Evolutionary conservation across 2,329 filamentous ascomycete genomes (phyloP), one percentile per base, ranked within the genome.

Genomic region (Ramularia endophylla): DNA sequence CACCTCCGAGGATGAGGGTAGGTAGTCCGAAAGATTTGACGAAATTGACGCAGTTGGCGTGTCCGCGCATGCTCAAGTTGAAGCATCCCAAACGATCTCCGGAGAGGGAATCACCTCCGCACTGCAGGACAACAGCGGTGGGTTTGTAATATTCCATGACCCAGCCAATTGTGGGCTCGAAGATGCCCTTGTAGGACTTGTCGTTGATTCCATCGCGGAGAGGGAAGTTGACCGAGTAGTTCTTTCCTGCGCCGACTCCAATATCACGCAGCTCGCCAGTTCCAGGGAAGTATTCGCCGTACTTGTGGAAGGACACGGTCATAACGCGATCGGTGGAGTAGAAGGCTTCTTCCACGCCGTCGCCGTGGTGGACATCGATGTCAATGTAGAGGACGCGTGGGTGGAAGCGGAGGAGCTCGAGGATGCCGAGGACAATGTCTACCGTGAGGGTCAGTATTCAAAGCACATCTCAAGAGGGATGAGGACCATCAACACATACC

Each of bases 271-370:
- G 68, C 54, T 81, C 80, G 47, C 80, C 80, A 3, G 80, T 83
- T 31, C 80, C 80, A 0, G 80, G 80, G 62, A 83, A 84, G 63
- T 55, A 50, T 82, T 86, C 78, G 56, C 94, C 89, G 66, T 92
- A 97, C 65, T 97, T 95, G 72, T 98, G 92, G 65, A 95, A 95
- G 20, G 87, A 94, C 27, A 94, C 80, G 1, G 90, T 95, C 74
- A 94, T 86, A 52, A 94, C 87, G 41, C 87, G 79, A 60, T 94
- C 87, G 16, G 86, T 88, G 8, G 85, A 88, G 68, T 87, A 88
- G 61, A 94, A 94, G 2, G 87, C 87, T 65, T 94, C 85, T 62
- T 94, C 87, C 13, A 94, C 87, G 37, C 87, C 87, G 60, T 94
- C 87, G 47, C 87, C 87, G 52, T 94, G 87, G 61, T 94, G 87